phyloP scores from a whole-genome alignment of 305 asterid genomes.

The Ajuga reptans region DNA sequence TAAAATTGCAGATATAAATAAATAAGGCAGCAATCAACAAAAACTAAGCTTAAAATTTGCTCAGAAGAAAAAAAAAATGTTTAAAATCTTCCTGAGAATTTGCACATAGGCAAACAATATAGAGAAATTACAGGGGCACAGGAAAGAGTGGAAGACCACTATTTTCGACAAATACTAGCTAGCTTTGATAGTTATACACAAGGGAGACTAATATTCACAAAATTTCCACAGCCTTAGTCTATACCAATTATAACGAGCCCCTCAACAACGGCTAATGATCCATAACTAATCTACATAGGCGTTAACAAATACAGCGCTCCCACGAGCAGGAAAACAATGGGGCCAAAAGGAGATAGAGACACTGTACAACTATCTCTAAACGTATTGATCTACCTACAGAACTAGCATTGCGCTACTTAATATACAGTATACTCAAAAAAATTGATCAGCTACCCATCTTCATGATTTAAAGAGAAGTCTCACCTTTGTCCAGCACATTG shows the following conservation, averaged over 20 bases:
- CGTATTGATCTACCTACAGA: conserved; percentile 36
- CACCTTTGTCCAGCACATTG: conserved; percentile 21
- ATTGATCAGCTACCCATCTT: conserved; percentile 17
- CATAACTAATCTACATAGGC: conserved; percentile 31
- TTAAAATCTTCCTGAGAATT: not conserved
- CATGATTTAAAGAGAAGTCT: conserved; percentile 17
- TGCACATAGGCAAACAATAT: conserved; percentile 9
- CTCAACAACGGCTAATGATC: conserved; percentile 26
- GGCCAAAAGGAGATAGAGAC: conserved; percentile 32
- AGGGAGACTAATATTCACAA: conserved; percentile 46
- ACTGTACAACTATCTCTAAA: conserved; percentile 53
- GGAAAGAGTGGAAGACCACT: conserved; percentile 17
- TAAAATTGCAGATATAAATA: no score
- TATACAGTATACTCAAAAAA: conserved; percentile 36
- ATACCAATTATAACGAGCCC: conserved; percentile 35
- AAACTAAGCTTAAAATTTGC: no score
- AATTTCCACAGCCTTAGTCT: conserved; percentile 53
- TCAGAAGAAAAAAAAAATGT: no score
- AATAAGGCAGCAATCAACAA: not conserved
- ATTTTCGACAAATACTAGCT: conserved; percentile 17
- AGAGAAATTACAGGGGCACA: conserved; percentile 25
- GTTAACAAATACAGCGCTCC: conserved; percentile 30
- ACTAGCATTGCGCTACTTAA: conserved; percentile 28
- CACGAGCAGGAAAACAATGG: conserved; percentile 29
- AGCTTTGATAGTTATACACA: conserved; percentile 18